Conservation (phyloP, 129 eudicot species). For the Pseudognaphalium luteoalbum region DNA sequence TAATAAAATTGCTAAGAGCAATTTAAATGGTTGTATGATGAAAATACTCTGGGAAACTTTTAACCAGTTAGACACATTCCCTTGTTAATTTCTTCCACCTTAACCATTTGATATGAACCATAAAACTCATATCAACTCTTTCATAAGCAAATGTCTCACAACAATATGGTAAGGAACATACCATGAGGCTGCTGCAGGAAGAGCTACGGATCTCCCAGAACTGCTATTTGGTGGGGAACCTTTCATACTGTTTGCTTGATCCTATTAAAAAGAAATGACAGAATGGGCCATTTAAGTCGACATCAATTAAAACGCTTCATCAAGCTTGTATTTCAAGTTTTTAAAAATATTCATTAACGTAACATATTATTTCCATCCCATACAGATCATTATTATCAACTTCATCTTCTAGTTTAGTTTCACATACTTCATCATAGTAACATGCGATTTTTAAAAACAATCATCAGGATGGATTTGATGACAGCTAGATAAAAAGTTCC, state of each 20-base stretch:
- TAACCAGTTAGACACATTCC: background rate
- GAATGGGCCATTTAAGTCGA: constrained; percentile 18
- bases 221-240: constrained; percentile 85
- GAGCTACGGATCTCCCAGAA: constrained; percentile 79
- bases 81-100: background rate
- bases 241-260: constrained; percentile 45
- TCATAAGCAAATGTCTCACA: background rate
- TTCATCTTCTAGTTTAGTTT: background rate
- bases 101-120: background rate
- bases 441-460: background rate
- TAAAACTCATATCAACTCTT: background rate
- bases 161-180: constrained; percentile 25
- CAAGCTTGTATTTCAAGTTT: background rate
- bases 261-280: constrained; percentile 42
- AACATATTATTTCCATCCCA: background rate
- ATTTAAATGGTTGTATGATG: background rate
- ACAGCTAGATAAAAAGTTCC: constrained; percentile 14
- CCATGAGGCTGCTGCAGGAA: constrained; percentile 98
- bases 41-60: background rate
- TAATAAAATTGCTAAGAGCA: background rate
- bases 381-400: background rate
- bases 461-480: background rate
- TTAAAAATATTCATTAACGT: background rate
- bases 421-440: background rate
- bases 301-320: background rate